Evolutionary conservation across 306 rosid genomes (phyloP), one percentile per base, ranked within the genome.

Genomic region (Trifolium fragiferum): DNA sequence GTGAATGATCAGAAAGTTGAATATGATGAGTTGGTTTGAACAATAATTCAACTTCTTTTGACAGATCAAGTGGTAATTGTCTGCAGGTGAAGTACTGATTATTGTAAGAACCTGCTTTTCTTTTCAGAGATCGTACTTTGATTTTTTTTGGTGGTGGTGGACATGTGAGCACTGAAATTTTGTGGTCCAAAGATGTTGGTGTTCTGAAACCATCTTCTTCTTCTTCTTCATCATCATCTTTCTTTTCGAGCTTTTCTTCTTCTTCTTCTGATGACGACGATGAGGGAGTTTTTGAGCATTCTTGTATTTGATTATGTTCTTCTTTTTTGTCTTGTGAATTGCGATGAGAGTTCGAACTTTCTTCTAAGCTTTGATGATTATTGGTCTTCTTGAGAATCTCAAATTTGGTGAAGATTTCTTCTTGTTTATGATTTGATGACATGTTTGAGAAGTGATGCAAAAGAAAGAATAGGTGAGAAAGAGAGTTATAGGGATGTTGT

Each of bases 181-280:
- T 87, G 82, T 82, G 84, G 16, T 85, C 85, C 80, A 71, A 32
- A 13, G 85, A 67, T 38, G 89, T 84, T 60, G 98, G 98, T 59
- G 98, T 92, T 78, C 64, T 85, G 78, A 79, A 87, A 0, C 98
- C 98, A 81, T 88, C 97, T 72, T 81, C 78, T 3, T 81, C 80
- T 5, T 76, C 81, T 1, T 43, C 35, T 1, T 71, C 62, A 5
- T 43, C 35, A 1, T 71, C 62, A 5, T 55, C 62, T 46, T 20
- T 25, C n/a, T 12, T 63, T 59, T 33, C n/a, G 1, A 44, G 5
- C 23, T 44, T 67, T 6, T 33, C 65, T 57, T 40, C 41, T 35
- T 8, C 44, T 49, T 4, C 8, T n/a, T 4, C 2, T 19, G 30
- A 54, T 1, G 60, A 18, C 0, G 59, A 1, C 37, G 64, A 33